Base-by-base conservation (phyloP, 768 basidiomycete species). In the Boletus barrowsii region DNA sequence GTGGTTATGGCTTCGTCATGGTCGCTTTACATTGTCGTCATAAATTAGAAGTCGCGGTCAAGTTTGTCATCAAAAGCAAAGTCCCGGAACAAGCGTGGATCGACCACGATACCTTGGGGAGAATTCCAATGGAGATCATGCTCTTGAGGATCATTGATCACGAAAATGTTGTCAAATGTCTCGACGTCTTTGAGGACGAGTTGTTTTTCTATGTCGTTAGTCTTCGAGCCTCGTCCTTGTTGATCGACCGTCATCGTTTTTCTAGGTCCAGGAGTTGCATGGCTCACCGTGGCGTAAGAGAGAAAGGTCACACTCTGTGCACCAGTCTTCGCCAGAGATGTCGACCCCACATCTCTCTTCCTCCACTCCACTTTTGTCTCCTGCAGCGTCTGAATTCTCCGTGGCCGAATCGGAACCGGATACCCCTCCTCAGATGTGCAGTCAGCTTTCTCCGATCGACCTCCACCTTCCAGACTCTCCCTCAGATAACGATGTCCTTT, bases 1-100 rank as follows among this genome's bases (percentile, higher is more conserved):
- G 95, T 42, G 94, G 94, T 17, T 98, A 94, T 67, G 94, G 94
- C 3, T 97, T 98, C 68, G 95, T 98, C 26, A 90, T 96, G 81
- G 88, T 88, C 3, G 93, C 92, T 10, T 72, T 76, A 35, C 83
- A 90, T 65, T 83, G 81, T 14, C 62, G 59, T 30, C 77, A 80
- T 43, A 77, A 77, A 0, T 69, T 75, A 53, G 89, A 93, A 67
- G 93, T 94, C 49, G 94, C 94, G 0, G 89, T 97, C 71, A 98
- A 98, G 73, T 97, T 98, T 69, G 93, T 98, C 65, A 83, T 89
- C 74, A 94, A 92, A 70, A 79, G 76, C 48, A 80, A 83, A 56
- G 77, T 86, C 1, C 81, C 81, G 0, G 77, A 78, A 17, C 77
- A 79, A 54, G 72, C 70, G 7, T 71, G 74, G 76, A 76, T 86